These are phyloP conservation scores for Copromyces sp. DNA, from an alignment of 495 filamentous ascomycete genomes.

Conservation along the genomic window DNA sequence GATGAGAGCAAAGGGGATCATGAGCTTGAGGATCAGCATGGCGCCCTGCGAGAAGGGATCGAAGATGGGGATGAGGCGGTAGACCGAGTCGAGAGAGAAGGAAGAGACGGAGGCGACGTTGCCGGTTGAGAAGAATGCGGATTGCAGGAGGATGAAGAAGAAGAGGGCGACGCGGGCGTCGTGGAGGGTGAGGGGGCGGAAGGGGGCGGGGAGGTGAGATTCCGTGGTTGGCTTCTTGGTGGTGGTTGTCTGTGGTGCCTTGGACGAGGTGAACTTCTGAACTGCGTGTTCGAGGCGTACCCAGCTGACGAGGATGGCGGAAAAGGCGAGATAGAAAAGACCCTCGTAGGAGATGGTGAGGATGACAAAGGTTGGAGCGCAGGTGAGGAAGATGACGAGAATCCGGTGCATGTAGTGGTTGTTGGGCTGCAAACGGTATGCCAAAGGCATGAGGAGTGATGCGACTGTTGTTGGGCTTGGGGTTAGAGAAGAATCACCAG, in stretches of 20 bases:
- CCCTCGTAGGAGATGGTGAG: slow-evolving; percentile 98
- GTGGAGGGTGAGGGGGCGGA: slow-evolving; percentile 64
- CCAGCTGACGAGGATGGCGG: slow-evolving; percentile 75
- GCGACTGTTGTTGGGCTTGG: slow-evolving; percentile 42
- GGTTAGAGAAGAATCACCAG: slow-evolving; percentile 2
- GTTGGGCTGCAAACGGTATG: slow-evolving; percentile 72
- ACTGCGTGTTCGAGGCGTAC: slow-evolving; percentile 78
- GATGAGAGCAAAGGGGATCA: slow-evolving; percentile 90
- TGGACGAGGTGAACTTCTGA: slow-evolving; percentile 39
- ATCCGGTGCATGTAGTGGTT: slow-evolving; percentile 85
- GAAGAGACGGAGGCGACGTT: slow-evolving; percentile 93
- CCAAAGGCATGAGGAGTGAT: slow-evolving; percentile 70
- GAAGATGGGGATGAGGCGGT: slow-evolving; percentile 87
- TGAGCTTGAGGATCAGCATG: slow-evolving; percentile 76
- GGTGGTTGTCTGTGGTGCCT: slow-evolving; percentile 6
- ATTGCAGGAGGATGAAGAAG: slow-evolving; percentile 89
- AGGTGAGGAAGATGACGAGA: slow-evolving; percentile 83
- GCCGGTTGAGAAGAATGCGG: slow-evolving; percentile 94
- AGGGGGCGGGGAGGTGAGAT: slow-evolving; percentile 28
- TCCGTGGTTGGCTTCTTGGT: slow-evolving; percentile 14
- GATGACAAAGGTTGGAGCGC: slow-evolving; percentile 88
- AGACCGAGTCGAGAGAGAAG: slow-evolving; percentile 87
- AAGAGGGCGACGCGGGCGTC: slow-evolving; percentile 84
- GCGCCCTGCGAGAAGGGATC: slow-evolving; percentile 87
- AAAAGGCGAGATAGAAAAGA: slow-evolving; percentile 89